These are phyloP conservation scores for Chaetothyriales sp. DNA, from an alignment of 2,329 filamentous ascomycete genomes.

Conservation along the genomic window DNA sequence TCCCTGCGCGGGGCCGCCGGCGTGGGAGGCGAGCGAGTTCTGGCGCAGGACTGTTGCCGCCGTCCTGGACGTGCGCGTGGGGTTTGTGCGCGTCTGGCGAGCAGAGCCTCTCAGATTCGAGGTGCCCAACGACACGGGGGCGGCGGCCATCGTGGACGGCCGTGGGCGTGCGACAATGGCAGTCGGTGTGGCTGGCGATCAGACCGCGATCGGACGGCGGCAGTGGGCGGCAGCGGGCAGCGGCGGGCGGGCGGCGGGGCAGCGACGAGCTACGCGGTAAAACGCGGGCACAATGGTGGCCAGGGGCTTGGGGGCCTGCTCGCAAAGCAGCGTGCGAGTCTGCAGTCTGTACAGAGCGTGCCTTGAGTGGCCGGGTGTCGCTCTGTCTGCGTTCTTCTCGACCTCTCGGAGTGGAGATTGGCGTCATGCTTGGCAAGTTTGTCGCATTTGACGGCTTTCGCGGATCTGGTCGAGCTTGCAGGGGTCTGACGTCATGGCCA, in stretches of 20 bases:
- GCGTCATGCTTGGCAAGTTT: not conserved
- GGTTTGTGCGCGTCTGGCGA: slow-evolving; percentile 37
- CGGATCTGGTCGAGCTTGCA: not conserved
- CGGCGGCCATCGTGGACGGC: slow-evolving; percentile 15
- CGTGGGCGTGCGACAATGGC: not conserved
- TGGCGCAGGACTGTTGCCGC: slow-evolving; percentile 27
- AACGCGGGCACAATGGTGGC: no score
- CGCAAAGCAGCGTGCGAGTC: no score
- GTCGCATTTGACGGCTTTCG: not conserved
- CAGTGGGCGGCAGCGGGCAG: no score
- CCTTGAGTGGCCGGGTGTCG: not conserved
- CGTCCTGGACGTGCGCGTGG: slow-evolving; percentile 36
- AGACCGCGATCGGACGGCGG: not conserved
- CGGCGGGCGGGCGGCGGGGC: no score
- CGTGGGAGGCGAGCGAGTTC: slow-evolving; percentile 20
- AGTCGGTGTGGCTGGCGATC: not conserved
- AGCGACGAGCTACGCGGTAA: not conserved
- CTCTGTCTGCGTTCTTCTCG: not conserved
- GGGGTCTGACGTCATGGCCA: not conserved
- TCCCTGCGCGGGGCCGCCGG: slow-evolving; percentile 6
- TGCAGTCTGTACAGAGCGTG: not conserved
- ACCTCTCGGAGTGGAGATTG: no score
- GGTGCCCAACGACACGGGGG: slow-evolving; percentile 15
- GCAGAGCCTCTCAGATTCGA: slow-evolving; percentile 17
- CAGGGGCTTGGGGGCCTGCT: no score